phyloP scores from a whole-genome alignment of 768 basidiomycete genomes.

The Botryobasidium botryosum region DNA sequence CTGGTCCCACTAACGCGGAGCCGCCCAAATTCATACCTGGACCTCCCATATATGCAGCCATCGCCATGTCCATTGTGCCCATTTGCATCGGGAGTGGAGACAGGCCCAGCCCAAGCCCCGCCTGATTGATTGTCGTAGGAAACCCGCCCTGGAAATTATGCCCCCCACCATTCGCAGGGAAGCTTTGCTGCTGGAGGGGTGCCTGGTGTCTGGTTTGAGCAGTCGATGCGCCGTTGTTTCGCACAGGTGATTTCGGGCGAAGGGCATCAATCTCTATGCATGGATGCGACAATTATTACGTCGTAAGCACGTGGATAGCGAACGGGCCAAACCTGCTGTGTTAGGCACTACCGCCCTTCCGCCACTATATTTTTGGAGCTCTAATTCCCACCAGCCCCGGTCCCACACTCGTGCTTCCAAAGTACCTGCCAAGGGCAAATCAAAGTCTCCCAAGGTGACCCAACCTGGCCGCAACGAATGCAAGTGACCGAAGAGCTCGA shows the following conservation, averaged over 20 bases:
- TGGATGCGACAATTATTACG: constrained; percentile 12
- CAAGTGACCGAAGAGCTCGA: constrained; percentile 72
- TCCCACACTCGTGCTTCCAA: constrained; percentile 15
- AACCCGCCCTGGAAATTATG: too few relatives aligned
- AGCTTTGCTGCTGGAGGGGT: too few relatives aligned
- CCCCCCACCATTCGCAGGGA: too few relatives aligned
- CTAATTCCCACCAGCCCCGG: constrained; percentile 43
- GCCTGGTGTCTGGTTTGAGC: too few relatives aligned
- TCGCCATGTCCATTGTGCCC: too few relatives aligned
- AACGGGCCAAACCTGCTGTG: constrained; percentile 25
- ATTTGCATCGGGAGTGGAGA: too few relatives aligned
- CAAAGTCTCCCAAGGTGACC: constrained; percentile 55
- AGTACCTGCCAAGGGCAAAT: constrained; percentile 17
- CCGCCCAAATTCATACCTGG: too few relatives aligned
- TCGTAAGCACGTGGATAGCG: constrained; percentile 6
- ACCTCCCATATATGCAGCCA: too few relatives aligned
- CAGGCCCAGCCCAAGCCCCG: too few relatives aligned
- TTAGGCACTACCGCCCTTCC: constrained; percentile 49
- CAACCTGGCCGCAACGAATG: constrained; percentile 65
- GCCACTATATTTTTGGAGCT: constrained; percentile 33
- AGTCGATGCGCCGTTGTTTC: too few relatives aligned
- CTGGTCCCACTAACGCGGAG: too few relatives aligned
- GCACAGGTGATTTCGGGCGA: constrained; percentile 62
- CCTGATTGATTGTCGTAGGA: too few relatives aligned
- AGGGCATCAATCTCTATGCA: constrained; percentile 57